Base-by-base conservation (phyloP, 495 filamentous ascomycete species). In the Chaetomium fimeti region DNA sequence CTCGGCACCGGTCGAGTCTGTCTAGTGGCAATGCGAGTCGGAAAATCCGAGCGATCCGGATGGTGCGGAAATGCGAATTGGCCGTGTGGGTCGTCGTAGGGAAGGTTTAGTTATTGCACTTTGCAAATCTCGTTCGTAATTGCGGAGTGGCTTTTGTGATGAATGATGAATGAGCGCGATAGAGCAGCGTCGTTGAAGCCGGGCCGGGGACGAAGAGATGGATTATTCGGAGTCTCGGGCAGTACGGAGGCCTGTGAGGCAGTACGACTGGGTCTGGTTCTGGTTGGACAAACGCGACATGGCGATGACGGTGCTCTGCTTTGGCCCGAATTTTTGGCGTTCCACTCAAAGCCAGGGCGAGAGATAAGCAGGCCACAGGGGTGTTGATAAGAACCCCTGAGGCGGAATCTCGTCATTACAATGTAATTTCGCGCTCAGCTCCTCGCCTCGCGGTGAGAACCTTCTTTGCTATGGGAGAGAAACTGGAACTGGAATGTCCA, bases 61-160 rank as follows among this genome's bases (percentile, higher is more conserved):
- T 57, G 53, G 18, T 20, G 52, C 60, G 60, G 60, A 62, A 62
- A 47, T 47, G 38, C 52, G 28, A 48, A 27, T 24, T 22, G 16
- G 36, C 12, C 6, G 20, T 42, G 32, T 62, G 48, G 48, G n/a
- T 47, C 22, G 24, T 12, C 36, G 52, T 36, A 54, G 60, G 38
- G 55, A 20, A 38, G 49, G 32, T 32, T 45, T 9, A 25, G 24
- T 27, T 9, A 25, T 36, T 27, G 60, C 25, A n/a, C 6, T 20
- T 20, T 28, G 18, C 18, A 28, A 38, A 28, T 12, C 40, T 28
- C 25, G 22, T 42, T 29, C 9, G 55, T 38, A 20, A 20, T 11
- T 9, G 22, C 25, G 38, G 15, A 45, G 29, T 36, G 27, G 11
- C 22, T 36, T 36, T 4, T n/a, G 22, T 22, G 20, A 15, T 6